A percentile compares a stretch with the other conserved stretches of the same genome.
These are phyloP conservation scores for Friedmanniomyces simplex DNA, from an alignment of 495 filamentous ascomycete genomes.

Conservation along the genomic window DNA sequence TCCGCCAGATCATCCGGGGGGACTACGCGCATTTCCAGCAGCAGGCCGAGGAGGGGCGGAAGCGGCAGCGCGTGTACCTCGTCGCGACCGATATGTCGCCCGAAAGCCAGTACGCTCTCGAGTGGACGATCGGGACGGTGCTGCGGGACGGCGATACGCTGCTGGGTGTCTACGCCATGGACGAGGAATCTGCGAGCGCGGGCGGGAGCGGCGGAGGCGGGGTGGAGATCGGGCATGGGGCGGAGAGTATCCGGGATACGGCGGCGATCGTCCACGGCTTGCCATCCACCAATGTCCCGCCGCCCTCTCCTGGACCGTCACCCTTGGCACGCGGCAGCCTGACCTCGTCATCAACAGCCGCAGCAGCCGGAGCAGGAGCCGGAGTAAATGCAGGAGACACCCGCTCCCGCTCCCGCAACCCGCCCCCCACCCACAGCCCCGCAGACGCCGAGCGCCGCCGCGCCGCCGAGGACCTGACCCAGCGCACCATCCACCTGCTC, in stretches of 20 bases:
- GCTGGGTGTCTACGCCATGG: constrained; percentile 79
- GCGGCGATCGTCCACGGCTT: constrained; percentile 37
- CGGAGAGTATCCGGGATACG: constrained; percentile 61
- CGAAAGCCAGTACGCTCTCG: constrained; percentile 85
- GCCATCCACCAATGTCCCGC: constrained; percentile 11
- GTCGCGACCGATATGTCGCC: constrained; percentile 88
- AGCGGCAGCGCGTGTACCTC: constrained; percentile 74
- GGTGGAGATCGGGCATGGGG: constrained; percentile 46
- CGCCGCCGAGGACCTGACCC: constrained; percentile 66
- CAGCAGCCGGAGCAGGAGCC: neutral
- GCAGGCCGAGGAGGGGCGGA: constrained; percentile 60
- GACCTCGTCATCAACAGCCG: neutral
- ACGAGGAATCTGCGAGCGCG: constrained; percentile 50
- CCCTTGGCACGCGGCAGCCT: constrained; percentile 7
- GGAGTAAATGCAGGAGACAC: too few species aligned
- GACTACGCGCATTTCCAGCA: constrained; percentile 63
- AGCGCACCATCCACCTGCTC: constrained; percentile 69
- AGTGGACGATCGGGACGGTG: constrained; percentile 97
- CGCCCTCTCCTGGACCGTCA: constrained; percentile 15
- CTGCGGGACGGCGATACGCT: constrained; percentile 90
- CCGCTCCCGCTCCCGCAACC: constrained; percentile 3
- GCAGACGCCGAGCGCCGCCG: constrained; percentile 67
- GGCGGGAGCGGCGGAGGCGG: constrained; percentile 40
- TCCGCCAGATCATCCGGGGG: constrained; percentile 81
- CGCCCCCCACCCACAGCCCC: neutral